phyloP scores from a whole-genome alignment of 1,139 yeast genomes.

The Candida glucosophila region DNA sequence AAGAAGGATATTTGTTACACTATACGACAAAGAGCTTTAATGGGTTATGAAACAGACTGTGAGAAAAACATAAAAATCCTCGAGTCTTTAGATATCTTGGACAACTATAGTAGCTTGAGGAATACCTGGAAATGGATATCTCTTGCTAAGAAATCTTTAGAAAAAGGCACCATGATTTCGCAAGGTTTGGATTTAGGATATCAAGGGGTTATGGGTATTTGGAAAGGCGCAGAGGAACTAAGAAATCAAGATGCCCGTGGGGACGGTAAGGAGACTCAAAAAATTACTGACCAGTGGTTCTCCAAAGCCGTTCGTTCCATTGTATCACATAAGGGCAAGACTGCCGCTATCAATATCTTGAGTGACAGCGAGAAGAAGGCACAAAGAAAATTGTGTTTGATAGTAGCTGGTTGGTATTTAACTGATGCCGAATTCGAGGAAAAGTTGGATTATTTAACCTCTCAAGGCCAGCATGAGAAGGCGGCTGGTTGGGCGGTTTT shows the following conservation, averaged over 20 bases:
- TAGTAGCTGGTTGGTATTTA: constrained; percentile 89
- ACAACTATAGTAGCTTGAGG: constrained; percentile 50
- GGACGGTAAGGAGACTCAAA: constrained; percentile 48
- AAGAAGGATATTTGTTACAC: constrained; percentile 57
- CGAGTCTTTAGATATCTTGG: constrained; percentile 44
- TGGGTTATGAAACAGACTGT: constrained; percentile 71
- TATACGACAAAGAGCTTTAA: constrained; percentile 60
- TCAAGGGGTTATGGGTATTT: constrained; percentile 82
- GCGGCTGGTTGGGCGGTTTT: constrained; percentile 99
- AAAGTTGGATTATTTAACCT: constrained; percentile 49
- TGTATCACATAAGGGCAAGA: constrained; percentile 33
- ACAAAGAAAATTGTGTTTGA: constrained; percentile 71
- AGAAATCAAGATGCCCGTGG: constrained; percentile 25
- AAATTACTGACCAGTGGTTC: constrained; percentile 34
- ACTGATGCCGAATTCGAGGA: constrained; percentile 70
- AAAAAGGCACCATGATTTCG: constrained; percentile 60
- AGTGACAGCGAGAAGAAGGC: constrained; percentile 43
- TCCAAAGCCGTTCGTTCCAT: constrained; percentile 36
- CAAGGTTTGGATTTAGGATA: constrained; percentile 72
- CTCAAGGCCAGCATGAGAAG: constrained; percentile 61
- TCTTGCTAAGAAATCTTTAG: constrained; percentile 59
- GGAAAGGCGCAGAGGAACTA: constrained; percentile 73
- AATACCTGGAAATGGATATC: constrained; percentile 90
- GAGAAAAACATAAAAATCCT: constrained; percentile 54
- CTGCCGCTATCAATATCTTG: constrained; percentile 37